A percentile compares a stretch with the other conserved stretches of the same genome.
These are phyloP conservation scores for Pholiota adiposa DNA, from an alignment of 1,284 basidiomycete species.

Conservation along the genomic window DNA sequence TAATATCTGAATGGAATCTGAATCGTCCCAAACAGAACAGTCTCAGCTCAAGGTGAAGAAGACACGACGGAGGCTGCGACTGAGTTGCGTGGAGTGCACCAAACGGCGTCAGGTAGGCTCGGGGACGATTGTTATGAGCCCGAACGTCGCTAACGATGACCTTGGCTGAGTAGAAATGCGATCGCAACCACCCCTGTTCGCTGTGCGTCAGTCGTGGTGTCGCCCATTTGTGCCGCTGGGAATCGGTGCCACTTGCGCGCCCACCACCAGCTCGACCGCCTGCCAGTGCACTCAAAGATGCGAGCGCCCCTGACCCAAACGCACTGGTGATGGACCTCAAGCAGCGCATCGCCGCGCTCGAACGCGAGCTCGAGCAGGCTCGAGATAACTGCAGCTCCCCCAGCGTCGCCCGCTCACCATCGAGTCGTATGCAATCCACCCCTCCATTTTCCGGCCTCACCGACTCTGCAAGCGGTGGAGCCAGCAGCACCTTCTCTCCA, in stretches of 20 bases:
- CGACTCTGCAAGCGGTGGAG: conserved; percentile 1
- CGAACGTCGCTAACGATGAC: conserved; percentile 6
- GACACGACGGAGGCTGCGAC: conserved; percentile 45
- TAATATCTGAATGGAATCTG: conserved; percentile 7
- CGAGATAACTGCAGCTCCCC: conserved; percentile 16
- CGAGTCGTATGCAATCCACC: conserved; percentile 14
- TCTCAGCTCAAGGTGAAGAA: conserved; percentile 41
- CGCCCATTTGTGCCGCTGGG: conserved; percentile 58
- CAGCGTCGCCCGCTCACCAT: conserved; percentile 9
- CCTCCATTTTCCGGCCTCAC: conserved; percentile 16
- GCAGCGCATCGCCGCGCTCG: conserved; percentile 45
- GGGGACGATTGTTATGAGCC: conserved; percentile 5
- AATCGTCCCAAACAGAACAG: conserved; percentile 12
- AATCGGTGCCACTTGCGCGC: conserved; percentile 50
- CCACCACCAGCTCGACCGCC: conserved; percentile 53
- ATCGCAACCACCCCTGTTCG: conserved; percentile 55
- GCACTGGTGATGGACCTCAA: conserved; percentile 43
- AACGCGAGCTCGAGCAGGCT: conserved; percentile 37
- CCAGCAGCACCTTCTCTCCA: conserved; percentile 9
- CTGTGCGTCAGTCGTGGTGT: conserved; percentile 54
- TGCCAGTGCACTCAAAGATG: conserved; percentile 19
- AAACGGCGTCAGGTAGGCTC: conserved; percentile 52
- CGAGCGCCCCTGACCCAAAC: conserved; percentile 24
- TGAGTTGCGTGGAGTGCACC: conserved; percentile 61
- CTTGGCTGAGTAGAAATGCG: conserved; percentile 48